Evolutionary conservation across 1,284 basidiomycete genomes (phyloP).

Genomic region (Sphaerobolus stellatus): DNA sequence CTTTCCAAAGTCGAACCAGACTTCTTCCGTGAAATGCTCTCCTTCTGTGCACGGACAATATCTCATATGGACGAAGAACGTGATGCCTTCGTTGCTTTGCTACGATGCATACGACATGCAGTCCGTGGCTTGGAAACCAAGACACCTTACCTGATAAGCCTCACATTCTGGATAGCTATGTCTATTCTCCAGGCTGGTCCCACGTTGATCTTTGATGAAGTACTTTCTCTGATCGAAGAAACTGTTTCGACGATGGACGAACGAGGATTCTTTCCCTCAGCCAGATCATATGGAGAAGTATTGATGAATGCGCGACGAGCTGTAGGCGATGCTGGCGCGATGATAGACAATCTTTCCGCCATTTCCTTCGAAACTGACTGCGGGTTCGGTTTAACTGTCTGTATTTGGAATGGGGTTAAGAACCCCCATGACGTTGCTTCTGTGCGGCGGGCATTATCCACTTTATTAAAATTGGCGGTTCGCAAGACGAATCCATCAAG

Average conservation of each 20-base stretch:
- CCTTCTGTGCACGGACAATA: constrained; percentile 70
- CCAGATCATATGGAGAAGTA: not conserved
- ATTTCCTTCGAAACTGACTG: constrained; percentile 10
- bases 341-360: constrained; percentile 5
- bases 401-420: constrained; percentile 1
- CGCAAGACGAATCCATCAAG: constrained; percentile 2
- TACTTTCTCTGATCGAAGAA: constrained; percentile 60
- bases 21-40: constrained; percentile 87
- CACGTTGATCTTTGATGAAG: constrained; percentile 70
- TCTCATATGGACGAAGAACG: constrained; percentile 74
- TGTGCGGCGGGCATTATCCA: not conserved
- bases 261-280: constrained; percentile 48
- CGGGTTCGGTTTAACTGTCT: constrained; percentile 3
- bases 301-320: constrained; percentile 6
- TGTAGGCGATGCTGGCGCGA: not conserved
- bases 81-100: constrained; percentile 73
- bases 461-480: not conserved
- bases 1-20: constrained; percentile 79
- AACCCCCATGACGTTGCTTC: not conserved
- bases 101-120: constrained; percentile 78
- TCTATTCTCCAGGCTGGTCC: constrained; percentile 77
- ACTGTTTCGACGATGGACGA: constrained; percentile 69
- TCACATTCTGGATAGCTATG: constrained; percentile 82
- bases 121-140: constrained; percentile 66
- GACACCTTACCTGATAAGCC: constrained; percentile 71